Percentiles rank a stretch among this genome's conserved stretches.
Conservation (phyloP, 2,329 filamentous ascomycete genomes). For the Aspergillus tamarii region DNA sequence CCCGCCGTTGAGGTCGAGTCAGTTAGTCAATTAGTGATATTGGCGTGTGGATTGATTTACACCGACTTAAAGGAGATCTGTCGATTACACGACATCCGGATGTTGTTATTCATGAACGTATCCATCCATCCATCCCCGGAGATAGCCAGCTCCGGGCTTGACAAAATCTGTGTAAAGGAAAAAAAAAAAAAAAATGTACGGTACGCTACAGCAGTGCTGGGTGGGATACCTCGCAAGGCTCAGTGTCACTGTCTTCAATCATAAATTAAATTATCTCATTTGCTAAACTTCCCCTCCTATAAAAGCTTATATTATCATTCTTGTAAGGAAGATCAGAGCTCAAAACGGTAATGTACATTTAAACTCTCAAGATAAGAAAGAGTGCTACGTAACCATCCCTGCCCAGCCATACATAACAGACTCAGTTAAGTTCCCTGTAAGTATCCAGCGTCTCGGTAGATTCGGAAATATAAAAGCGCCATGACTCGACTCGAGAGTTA, state of each 20-base stretch:
- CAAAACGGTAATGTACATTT: neutral
- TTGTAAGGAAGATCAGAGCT: neutral
- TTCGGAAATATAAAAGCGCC: neutral
- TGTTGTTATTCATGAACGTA: neutral
- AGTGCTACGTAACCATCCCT: neutral
- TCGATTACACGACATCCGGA: no score
- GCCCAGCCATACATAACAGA: neutral
- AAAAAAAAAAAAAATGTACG: neutral
- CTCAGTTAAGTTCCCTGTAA: neutral
- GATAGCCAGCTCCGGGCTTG: neutral
- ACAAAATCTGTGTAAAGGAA: neutral
- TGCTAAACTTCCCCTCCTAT: neutral
- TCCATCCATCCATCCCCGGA: neutral
- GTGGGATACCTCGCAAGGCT: neutral
- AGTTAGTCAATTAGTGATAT: neutral
- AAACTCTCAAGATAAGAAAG: neutral
- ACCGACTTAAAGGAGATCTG: neutral
- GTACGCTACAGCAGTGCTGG: neutral
- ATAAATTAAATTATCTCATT: neutral
- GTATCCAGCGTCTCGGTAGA: neutral
- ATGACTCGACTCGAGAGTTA: constrained; percentile 6
- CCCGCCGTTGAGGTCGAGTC: neutral
- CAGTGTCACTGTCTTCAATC: neutral
- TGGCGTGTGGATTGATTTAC: neutral
- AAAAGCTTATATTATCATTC: constrained; percentile 1